Conservation (phyloP, 2,329 filamentous ascomycete genomes). For the Apiospora phragmitis region DNA sequence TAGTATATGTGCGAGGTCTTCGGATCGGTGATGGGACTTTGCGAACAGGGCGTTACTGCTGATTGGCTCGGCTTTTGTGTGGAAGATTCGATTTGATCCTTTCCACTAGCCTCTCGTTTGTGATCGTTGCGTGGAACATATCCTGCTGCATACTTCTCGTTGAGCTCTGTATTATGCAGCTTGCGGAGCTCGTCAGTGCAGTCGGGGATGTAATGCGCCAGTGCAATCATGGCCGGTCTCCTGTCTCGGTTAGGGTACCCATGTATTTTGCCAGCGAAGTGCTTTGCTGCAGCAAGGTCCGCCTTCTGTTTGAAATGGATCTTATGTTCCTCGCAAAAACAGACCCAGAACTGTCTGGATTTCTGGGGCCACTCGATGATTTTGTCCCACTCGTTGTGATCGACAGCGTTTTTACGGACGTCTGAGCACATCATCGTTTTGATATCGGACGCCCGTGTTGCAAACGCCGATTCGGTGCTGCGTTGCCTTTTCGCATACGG, state of each 20-base stretch:
- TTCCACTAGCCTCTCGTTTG: background rate
- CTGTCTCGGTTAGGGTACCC: conserved; percentile 30
- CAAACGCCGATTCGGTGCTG: background rate
- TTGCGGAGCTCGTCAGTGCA: conserved; percentile 31
- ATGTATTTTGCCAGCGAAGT: conserved; percentile 34
- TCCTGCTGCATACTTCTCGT: conserved; percentile 29
- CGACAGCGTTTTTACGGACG: background rate
- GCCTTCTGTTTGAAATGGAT: conserved; percentile 38
- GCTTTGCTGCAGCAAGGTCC: conserved; percentile 38
- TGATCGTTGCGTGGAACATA: conserved; percentile 23
- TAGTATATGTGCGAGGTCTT: conserved; percentile 36
- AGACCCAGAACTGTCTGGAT: conserved; percentile 35
- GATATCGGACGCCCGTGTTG: background rate
- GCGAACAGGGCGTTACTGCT: too few species aligned
- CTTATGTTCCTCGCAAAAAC: conserved; percentile 39
- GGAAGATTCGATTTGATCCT: background rate
- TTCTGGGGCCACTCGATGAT: conserved; percentile 28
- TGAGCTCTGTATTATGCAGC: conserved; percentile 35
- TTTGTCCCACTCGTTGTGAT: conserved; percentile 22
- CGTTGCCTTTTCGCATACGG: background rate
- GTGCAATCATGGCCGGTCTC: conserved; percentile 28
- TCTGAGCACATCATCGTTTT: background rate
- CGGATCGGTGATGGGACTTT: conserved; percentile 25
- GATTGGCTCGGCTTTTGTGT: background rate
- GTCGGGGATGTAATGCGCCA: conserved; percentile 36